Evolutionary conservation across 768 basidiomycete species (phyloP).

Genomic region (Suillus plorans): DNA sequence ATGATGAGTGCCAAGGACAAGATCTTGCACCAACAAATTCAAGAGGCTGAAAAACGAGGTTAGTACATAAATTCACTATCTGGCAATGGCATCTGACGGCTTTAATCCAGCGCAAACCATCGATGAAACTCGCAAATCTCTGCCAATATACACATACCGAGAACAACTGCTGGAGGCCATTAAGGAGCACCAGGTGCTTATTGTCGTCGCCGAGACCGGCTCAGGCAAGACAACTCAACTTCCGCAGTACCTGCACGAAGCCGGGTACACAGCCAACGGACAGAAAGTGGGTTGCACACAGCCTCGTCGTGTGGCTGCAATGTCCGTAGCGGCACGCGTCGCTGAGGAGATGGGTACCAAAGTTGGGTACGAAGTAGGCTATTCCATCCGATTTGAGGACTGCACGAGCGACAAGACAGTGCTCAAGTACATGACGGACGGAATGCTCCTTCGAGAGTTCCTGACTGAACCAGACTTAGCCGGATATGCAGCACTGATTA

Average conservation of each 20-base stretch:
- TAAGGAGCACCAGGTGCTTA: constrained; percentile 88
- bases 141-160: constrained; percentile 90
- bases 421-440: constrained; percentile 99
- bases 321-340: constrained; percentile 98
- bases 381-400: constrained; percentile 99
- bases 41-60: constrained; percentile 91
- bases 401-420: constrained; percentile 99
- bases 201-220: constrained; percentile 97
- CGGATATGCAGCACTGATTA: constrained; percentile 92
- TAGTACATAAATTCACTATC: constrained; percentile 22
- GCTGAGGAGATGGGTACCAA: constrained; percentile 98
- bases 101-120: constrained; percentile 70
- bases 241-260: constrained; percentile 97
- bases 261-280: constrained; percentile 88
- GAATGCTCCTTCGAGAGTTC: constrained; percentile 96
- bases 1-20: constrained; percentile 83
- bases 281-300: constrained; percentile 91
- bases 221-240: constrained; percentile 99
- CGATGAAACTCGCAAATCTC: constrained; percentile 89
- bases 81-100: background rate
- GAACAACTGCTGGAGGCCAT: constrained; percentile 88
- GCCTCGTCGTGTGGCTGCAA: constrained; percentile 97
- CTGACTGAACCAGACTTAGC: constrained; percentile 96
- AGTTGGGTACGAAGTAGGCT: constrained; percentile 98
- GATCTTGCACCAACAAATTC: constrained; percentile 82